These are phyloP conservation scores for Dipodascus albidus DNA, from an alignment of 805 yeast species.

Conservation along the genomic window DNA sequence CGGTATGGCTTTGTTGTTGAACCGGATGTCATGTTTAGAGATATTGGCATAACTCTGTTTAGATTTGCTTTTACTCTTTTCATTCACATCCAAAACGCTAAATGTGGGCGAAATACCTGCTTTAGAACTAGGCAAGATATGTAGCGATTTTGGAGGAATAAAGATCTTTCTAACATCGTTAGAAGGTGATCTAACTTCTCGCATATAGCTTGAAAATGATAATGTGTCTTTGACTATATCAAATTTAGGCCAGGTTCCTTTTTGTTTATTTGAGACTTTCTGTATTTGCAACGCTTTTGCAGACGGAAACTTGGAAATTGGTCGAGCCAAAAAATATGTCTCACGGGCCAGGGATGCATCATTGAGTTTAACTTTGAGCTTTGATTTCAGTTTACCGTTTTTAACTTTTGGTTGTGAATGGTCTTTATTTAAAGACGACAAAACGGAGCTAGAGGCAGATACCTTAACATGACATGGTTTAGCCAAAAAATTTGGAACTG, in stretches of 20 bases:
- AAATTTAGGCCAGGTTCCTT: neutral
- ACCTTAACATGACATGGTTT: no score
- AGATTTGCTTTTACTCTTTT: neutral
- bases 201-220: neutral
- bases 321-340: slow-evolving; percentile 1
- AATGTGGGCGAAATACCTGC: neutral
- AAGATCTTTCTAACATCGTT: neutral
- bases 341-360: neutral
- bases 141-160: neutral
- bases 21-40: neutral
- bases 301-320: neutral
- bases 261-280: neutral
- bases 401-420: no score
- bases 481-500: neutral
- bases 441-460: no score
- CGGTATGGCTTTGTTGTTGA: neutral
- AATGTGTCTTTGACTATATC: neutral
- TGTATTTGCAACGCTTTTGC: neutral
- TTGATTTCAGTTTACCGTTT: neutral
- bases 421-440: no score
- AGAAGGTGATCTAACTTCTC: neutral
- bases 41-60: neutral
- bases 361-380: neutral
- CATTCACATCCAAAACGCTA: neutral
- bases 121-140: neutral